Percentiles rank a stretch among this genome's conserved stretches.
These are phyloP conservation scores for Pueraria montana DNA, from an alignment of 306 rosid genomes.

Conservation along the genomic window DNA sequence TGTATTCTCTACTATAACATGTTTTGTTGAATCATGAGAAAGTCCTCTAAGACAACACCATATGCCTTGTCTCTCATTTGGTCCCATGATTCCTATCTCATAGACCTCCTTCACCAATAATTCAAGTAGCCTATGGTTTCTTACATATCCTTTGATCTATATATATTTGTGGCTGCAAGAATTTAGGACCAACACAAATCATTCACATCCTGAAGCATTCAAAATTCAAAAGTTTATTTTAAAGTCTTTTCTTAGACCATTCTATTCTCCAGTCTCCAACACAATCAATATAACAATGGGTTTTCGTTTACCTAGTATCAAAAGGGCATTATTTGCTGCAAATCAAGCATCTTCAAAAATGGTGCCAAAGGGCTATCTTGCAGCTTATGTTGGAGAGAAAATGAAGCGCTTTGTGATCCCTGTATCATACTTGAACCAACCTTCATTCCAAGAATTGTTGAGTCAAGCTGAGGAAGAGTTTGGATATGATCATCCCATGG, in stretches of 20 bases:
- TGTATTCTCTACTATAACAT: background rate
- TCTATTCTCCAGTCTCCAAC: slow-evolving; percentile 3
- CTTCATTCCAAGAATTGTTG: slow-evolving; percentile 51
- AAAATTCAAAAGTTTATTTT: background rate
- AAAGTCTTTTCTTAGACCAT: background rate
- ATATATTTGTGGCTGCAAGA: slow-evolving; percentile 30
- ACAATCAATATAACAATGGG: slow-evolving; percentile 41
- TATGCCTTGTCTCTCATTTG: slow-evolving; percentile 41
- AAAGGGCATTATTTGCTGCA: slow-evolving; percentile 25
- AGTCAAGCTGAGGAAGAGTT: background rate
- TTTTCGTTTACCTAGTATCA: slow-evolving; percentile 41
- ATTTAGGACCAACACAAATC: slow-evolving; percentile 36
- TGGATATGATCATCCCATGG: background rate
- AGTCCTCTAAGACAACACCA: slow-evolving; percentile 51
- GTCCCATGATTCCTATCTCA: background rate
- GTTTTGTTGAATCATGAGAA: background rate
- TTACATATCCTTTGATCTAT: slow-evolving; percentile 42
- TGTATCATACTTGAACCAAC: slow-evolving; percentile 46
- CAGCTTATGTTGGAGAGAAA: slow-evolving; percentile 63
- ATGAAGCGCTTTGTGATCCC: slow-evolving; percentile 55
- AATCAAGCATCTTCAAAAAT: slow-evolving; percentile 33
- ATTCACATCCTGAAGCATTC: slow-evolving; percentile 34
- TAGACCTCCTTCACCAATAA: background rate
- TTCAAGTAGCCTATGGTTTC: slow-evolving; percentile 7
- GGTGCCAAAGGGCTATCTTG: slow-evolving; percentile 60